Conservation (phyloP, 2,329 filamentous ascomycete genomes). For the Ascosphaera pollenicola region DNA sequence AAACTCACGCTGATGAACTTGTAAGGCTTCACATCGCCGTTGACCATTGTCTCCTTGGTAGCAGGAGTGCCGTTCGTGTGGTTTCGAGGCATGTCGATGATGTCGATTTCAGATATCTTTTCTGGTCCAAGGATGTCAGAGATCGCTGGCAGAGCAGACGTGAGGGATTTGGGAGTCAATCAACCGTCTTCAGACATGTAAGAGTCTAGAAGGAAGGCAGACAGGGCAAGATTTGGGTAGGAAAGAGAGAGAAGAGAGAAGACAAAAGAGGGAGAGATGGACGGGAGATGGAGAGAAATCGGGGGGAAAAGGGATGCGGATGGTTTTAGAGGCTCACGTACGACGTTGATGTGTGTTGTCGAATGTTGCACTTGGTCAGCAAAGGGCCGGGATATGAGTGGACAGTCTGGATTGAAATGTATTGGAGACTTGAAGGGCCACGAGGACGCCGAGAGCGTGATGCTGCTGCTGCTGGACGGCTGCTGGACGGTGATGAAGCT, state of each 20-base stretch:
- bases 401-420: constrained; percentile 7
- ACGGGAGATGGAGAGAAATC: not conserved
- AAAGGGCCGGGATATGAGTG: not conserved
- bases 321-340: not conserved
- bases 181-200: not conserved
- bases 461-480: too few species aligned
- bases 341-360: not conserved
- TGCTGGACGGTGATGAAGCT: too few species aligned
- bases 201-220: not conserved
- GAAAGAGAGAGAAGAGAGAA: not conserved
- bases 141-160: too few species aligned
- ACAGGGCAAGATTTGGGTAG: not conserved
- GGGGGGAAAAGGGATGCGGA: not conserved
- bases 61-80: not conserved
- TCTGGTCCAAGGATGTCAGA: too few species aligned
- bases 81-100: not conserved
- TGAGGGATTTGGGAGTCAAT: constrained; percentile 10
- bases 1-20: constrained; percentile 14
- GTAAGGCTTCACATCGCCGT: constrained; percentile 19
- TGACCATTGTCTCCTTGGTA: not conserved
- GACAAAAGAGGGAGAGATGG: not conserved
- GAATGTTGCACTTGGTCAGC: not conserved
- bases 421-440: too few species aligned
- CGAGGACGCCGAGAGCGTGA: too few species aligned
- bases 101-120: too few species aligned